phyloP scores from a whole-genome alignment of 176 grass and related monocot species.

The Olyra latifolia region DNA sequence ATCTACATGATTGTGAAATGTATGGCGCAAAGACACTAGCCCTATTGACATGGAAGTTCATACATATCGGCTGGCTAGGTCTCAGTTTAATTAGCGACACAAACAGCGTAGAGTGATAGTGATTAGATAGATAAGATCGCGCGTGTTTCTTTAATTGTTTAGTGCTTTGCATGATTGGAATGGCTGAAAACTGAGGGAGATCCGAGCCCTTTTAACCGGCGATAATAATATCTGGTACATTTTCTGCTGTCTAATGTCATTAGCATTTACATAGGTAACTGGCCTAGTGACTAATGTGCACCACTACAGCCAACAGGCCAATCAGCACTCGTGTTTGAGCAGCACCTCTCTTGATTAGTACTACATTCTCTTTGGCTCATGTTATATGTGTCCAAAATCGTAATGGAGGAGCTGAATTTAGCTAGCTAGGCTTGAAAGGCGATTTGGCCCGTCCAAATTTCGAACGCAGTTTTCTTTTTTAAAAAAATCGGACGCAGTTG shows the following conservation, averaged over 20 bases:
- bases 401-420: neutral
- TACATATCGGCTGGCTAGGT: conserved; percentile 24
- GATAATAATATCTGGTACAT: conserved; percentile 28
- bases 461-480: no score
- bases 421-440: neutral
- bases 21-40: conserved; percentile 49
- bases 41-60: conserved; percentile 35
- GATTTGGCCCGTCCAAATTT: neutral
- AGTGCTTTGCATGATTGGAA: conserved; percentile 58
- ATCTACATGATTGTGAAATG: conserved; percentile 50
- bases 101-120: conserved; percentile 18
- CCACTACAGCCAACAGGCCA: conserved; percentile 37
- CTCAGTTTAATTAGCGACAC: conserved; percentile 39
- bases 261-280: conserved; percentile 32
- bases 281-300: conserved; percentile 46
- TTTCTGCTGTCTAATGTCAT: conserved; percentile 43
- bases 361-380: neutral
- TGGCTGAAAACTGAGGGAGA: conserved; percentile 19
- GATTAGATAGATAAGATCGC: conserved; percentile 57
- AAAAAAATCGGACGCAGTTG: no score
- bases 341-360: neutral
- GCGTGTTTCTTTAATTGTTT: conserved; percentile 32
- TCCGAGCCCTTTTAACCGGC: neutral
- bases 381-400: neutral
- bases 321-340: neutral